Base-by-base conservation (phyloP, 225 moss, liverwort and hornwort species). In the Pseudisothecium myosuroides region DNA sequence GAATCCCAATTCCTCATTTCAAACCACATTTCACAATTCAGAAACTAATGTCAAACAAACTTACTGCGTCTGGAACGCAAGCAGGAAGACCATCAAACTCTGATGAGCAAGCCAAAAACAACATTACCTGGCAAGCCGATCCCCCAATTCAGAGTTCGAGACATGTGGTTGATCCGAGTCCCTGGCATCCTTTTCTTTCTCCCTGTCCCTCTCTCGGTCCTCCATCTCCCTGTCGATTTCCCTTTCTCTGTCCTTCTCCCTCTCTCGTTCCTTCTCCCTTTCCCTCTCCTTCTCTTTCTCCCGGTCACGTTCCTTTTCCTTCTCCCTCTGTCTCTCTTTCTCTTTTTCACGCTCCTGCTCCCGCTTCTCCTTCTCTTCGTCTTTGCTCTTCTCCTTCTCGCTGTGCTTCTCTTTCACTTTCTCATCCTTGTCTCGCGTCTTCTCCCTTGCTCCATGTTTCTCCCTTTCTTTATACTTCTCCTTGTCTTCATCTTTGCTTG, bases 71-170 rank as follows among this genome's bases (percentile, higher is more conserved):
- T 89, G 49, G 39, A 41, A 82, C 56, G 47, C 76, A 76, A 76
- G 82, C 49, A 85, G 52, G 31, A 87, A 77, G 60, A 79, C 41
- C 49, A 79, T 65, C 27, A 47, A 73, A 66, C 50, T 86, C 41
- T 66, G 32, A 90, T 77, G 50, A 88, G 74, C 31, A 68, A 82
- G 85, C 18, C 16, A 60, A 67, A 58, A 69, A 52, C 62, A 81
- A 31, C 62, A 90, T 90, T 93, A 98, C 98, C 94, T 97, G 67
- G 92, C 86, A 92, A 97, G 91, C 39, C 94, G 93, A 88, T 96
- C 96, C 69, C 93, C 96, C 92, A 98, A 88, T 73, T 91, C 94
- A 54, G 96, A 89, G 87, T 95, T 87, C 21, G 96, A 93, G 45
- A 85, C 87, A 83, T 95, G 91, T 83, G 94, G 88, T 92, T 92